Evolutionary conservation across 805 yeast genomes (phyloP), one percentile per base, ranked within the genome.

Genomic region (Lipomyces sp.): DNA sequence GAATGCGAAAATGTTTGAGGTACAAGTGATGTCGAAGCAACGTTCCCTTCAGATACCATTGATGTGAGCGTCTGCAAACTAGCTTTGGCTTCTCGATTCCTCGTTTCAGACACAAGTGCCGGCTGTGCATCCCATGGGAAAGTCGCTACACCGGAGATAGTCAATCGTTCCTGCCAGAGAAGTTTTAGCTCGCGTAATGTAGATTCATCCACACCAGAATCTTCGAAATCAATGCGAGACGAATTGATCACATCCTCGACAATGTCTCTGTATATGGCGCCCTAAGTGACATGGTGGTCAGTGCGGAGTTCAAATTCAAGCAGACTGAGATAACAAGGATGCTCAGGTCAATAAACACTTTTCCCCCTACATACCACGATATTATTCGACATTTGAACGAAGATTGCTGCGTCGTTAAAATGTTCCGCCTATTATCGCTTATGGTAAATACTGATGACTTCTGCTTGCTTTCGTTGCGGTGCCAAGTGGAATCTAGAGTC

Each of bases 141-240:
- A 53, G 79, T 77, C 6, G 92, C 91, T 18, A 90, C 93, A 33
- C 81, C 83, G 4, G 92, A 79, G 57, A 82, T 84, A 3, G 86
- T 81, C 56, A 91, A 81, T 72, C 87, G 87, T 53, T 87, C 88
- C 74, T 89, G 87, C 97, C 97, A 91, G 70, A 91, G 82, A 64
- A 82, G 81, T 74, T 87, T 87, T 74, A 95, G 83, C 74, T 92
- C 97, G 73, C 90, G 92, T 68, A 95, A 80, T 1, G 98, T 93
- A 30, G 88, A 87, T 74, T 93, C 98, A 76, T 95, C 98, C 66
- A 94, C 91, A n/a, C 98, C 99, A 63, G 90, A 88, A 73, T 95
- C 94, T 75, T 95, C 98, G 75, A 95, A 94, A 76, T 94, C 98
- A 72, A 89, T 92, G 76, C 97, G 86, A 1, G 97, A 92, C 72